Percentiles rank a stretch among this genome's conserved stretches.
phyloP scores from a whole-genome alignment of 1,139 yeast species.

The Saccharomycopsis phalli region DNA sequence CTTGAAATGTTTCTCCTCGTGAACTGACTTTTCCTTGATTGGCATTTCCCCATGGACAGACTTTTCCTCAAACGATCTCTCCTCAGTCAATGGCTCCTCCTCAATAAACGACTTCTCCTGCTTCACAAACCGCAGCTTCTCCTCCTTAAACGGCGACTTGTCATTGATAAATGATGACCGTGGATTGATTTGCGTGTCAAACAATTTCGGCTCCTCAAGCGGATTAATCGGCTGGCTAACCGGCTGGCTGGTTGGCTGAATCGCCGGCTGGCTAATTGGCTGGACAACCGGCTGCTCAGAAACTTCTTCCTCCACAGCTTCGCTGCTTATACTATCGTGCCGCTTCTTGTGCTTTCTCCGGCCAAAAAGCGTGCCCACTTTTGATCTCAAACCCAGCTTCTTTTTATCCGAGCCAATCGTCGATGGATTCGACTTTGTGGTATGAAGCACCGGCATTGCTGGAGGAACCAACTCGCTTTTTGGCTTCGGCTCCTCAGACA shows the following conservation, averaged over 20 bases:
- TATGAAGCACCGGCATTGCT: constrained; percentile 11
- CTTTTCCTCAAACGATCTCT: not conserved
- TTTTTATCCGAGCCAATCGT: constrained; percentile 23
- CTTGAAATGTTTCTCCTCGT: constrained; percentile 10
- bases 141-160: constrained; percentile 1
- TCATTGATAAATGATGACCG: constrained; percentile 6
- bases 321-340: not conserved
- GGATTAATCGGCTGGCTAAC: not conserved
- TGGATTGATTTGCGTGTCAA: constrained; percentile 9
- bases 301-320: not conserved
- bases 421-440: constrained; percentile 16
- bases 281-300: not conserved
- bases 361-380: constrained; percentile 78
- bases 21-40: too few relatives aligned
- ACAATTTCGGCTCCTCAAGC: not conserved
- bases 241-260: too few relatives aligned
- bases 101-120: too few relatives aligned
- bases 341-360: constrained; percentile 41
- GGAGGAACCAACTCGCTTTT: constrained; percentile 3
- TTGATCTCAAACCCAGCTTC: constrained; percentile 49
- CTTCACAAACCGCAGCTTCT: too few relatives aligned
- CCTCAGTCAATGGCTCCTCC: too few relatives aligned
- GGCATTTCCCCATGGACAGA: not conserved
- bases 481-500: not conserved
- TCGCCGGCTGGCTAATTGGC: constrained; percentile 3